Percentiles rank a stretch among this genome's conserved stretches.
These are phyloP conservation scores for Rossbeevera mucosa DNA, from an alignment of 768 basidiomycete species.

Conservation along the genomic window DNA sequence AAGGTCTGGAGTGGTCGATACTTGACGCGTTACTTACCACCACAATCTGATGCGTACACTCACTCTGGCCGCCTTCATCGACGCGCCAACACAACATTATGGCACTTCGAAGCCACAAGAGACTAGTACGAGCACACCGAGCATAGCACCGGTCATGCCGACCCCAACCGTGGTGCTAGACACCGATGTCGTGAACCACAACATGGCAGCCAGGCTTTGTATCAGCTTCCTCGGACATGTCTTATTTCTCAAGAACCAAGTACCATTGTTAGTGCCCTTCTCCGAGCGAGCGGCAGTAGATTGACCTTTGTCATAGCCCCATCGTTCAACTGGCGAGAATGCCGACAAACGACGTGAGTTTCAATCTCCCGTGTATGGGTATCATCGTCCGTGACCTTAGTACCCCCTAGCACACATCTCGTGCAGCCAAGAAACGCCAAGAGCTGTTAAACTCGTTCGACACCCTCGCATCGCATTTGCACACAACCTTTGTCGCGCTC, in stretches of 20 bases:
- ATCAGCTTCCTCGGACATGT: conserved; percentile 62
- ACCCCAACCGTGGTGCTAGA: conserved; percentile 44
- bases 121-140: background rate
- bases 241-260: conserved; percentile 72
- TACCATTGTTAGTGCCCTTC: conserved; percentile 62
- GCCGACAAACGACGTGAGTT: conserved; percentile 43
- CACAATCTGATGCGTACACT: conserved; percentile 12
- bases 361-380: no score
- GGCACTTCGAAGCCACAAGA: background rate
- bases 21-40: no score
- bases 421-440: conserved; percentile 52
- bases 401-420: conserved; percentile 43
- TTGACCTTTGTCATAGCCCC: conserved; percentile 40
- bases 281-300: no score
- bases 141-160: conserved; percentile 18
- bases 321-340: conserved; percentile 59
- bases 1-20: conserved; percentile 27
- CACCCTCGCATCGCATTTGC: conserved; percentile 65
- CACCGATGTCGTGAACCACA: conserved; percentile 47
- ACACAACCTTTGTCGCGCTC: conserved; percentile 68
- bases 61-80: background rate
- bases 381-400: no score
- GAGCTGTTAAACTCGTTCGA: conserved; percentile 67
- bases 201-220: conserved; percentile 61
- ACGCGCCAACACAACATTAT: background rate